A percentile compares a stretch with the other conserved stretches of the same genome.
Evolutionary conservation across 2,329 filamentous ascomycete species (phyloP).

Genomic region (Penicillium sp.): DNA sequence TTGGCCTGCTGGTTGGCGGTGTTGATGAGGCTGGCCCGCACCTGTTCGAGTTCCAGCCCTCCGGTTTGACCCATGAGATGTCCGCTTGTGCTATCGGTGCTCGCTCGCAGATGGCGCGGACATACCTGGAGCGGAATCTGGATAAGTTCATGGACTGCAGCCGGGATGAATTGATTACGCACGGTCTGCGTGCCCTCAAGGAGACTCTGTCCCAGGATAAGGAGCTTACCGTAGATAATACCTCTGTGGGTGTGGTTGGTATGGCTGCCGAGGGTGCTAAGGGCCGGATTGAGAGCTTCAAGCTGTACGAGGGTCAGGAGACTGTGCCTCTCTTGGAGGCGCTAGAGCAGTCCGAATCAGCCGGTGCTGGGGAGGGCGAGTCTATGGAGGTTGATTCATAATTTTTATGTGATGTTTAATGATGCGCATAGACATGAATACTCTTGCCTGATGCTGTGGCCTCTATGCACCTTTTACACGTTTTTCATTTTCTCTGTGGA

Average conservation of each 20-base stretch:
- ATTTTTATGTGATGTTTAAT: constrained; percentile 27
- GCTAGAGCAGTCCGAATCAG: constrained; percentile 49
- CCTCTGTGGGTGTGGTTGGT: constrained; percentile 83
- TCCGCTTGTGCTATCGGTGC: constrained; percentile 93
- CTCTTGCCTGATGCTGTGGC: constrained; percentile 19
- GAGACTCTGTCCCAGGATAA: constrained; percentile 96
- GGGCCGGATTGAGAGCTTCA: constrained; percentile 72
- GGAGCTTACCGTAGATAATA: constrained; percentile 96
- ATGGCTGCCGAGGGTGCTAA: constrained; percentile 54
- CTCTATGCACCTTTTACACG: not conserved
- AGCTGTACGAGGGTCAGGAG: constrained; percentile 85
- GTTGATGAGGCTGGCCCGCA: constrained; percentile 93
- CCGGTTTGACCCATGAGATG: constrained; percentile 97
- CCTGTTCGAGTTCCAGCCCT: constrained; percentile 97
- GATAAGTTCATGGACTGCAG: constrained; percentile 75
- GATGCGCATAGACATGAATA: constrained; percentile 34
- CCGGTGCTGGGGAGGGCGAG: constrained; percentile 42
- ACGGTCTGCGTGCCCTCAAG: constrained; percentile 88
- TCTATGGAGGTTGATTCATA: constrained; percentile 60
- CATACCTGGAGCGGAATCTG: constrained; percentile 90
- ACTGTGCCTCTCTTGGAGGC: constrained; percentile 84
- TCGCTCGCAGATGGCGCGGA: constrained; percentile 94
- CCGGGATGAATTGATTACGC: constrained; percentile 83
- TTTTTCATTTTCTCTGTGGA: not conserved
- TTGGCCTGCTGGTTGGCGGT: constrained; percentile 87